Percentiles rank a stretch among this genome's conserved stretches.
These are phyloP conservation scores for Sordariomycetes sp. DNA, from an alignment of 2,329 filamentous ascomycete genomes.

Conservation along the genomic window DNA sequence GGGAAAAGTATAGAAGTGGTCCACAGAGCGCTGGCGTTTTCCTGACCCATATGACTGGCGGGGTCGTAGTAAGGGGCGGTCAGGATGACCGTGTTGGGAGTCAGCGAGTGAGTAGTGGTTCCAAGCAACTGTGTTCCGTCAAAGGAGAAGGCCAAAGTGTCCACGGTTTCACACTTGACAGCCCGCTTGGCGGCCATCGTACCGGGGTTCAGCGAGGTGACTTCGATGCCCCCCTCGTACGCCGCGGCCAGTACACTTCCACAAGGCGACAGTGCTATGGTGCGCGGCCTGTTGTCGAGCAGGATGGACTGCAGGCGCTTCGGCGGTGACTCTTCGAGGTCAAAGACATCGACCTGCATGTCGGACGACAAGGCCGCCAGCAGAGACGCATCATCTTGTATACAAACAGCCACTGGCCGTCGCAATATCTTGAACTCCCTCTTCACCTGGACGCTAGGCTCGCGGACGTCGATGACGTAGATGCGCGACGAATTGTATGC, in stretches of 20 bases:
- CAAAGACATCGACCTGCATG: constrained; percentile 79
- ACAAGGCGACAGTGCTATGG: constrained; percentile 69
- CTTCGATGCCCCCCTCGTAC: constrained; percentile 80
- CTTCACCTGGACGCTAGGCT: constrained; percentile 46
- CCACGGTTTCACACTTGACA: constrained; percentile 67
- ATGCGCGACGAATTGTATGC: constrained; percentile 80
- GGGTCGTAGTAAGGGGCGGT: constrained; percentile 71
- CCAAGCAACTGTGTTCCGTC: constrained; percentile 70
- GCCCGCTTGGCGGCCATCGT: constrained; percentile 57
- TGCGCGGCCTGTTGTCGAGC: constrained; percentile 64
- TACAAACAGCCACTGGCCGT: constrained; percentile 62
- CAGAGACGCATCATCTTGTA: constrained; percentile 63
- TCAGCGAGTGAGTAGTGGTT: constrained; percentile 51
- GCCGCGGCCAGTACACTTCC: constrained; percentile 73
- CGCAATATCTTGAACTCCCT: constrained; percentile 71
- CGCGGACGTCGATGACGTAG: constrained; percentile 59
- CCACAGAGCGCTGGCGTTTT: constrained; percentile 64
- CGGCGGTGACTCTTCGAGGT: constrained; percentile 49
- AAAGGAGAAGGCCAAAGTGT: constrained; percentile 60
- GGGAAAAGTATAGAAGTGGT: constrained; percentile 78
- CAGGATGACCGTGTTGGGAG: constrained; percentile 60
- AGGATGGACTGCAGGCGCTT: constrained; percentile 62
- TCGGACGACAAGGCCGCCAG: constrained; percentile 71
- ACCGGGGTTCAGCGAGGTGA: constrained; percentile 57
- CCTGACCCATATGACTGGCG: constrained; percentile 49